These are phyloP conservation scores for Agapanthus africanus DNA, from an alignment of 106 monocot species.

Conservation along the genomic window DNA sequence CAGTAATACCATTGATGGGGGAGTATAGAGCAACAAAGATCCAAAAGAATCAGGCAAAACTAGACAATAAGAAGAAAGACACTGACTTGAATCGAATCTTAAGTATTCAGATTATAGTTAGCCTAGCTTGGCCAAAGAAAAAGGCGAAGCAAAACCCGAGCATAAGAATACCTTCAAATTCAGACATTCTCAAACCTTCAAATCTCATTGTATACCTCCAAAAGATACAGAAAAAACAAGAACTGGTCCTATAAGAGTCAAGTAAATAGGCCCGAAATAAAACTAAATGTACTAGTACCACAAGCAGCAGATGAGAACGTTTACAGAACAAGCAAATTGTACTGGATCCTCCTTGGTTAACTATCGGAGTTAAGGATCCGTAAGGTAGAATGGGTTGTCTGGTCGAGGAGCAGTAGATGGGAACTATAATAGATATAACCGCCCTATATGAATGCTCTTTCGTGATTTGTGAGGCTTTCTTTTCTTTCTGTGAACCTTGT, in stretches of 20 bases:
- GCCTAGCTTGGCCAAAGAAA: background rate
- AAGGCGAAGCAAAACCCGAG: background rate
- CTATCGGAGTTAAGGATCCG: background rate
- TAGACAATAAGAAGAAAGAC: background rate
- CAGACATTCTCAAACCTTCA: background rate
- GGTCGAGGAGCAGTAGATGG: background rate
- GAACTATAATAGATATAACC: background rate
- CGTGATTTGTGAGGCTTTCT: background rate
- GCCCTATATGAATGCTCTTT: background rate
- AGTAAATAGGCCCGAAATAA: background rate
- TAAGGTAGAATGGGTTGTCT: background rate
- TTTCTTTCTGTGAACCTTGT: background rate
- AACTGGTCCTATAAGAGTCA: background rate
- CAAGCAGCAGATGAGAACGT: too few relatives aligned
- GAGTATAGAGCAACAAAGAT: background rate
- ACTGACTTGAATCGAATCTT: background rate
- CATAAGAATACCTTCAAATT: background rate
- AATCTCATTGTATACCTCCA: background rate
- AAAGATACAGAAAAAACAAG: background rate
- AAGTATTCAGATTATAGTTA: background rate
- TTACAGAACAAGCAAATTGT: too few relatives aligned
- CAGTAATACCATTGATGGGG: background rate
- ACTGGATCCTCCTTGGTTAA: background rate
- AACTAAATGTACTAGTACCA: background rate
- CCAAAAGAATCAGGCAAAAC: background rate